A percentile compares a stretch with the other conserved stretches of the same genome.
phyloP scores from a whole-genome alignment of 805 yeast genomes.

The Wickerhamomyces ciferrii region DNA sequence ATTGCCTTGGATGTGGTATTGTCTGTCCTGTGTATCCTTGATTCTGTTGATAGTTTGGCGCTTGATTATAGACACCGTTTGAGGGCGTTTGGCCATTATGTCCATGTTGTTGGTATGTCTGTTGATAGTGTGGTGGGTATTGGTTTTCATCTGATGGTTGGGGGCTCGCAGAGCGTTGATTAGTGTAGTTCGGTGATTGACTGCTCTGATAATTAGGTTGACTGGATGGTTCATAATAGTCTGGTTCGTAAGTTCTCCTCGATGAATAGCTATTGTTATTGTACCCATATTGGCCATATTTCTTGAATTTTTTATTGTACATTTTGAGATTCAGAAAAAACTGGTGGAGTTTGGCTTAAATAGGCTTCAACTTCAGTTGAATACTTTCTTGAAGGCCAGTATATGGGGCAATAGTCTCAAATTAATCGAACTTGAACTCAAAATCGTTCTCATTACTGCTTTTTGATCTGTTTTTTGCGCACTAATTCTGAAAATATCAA shows the following conservation, averaged over 20 bases:
- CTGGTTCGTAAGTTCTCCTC: background rate
- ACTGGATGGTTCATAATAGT: background rate
- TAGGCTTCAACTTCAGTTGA: too few species aligned
- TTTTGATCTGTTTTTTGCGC: too few species aligned
- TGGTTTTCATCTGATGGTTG: too few species aligned
- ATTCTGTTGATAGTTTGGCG: background rate
- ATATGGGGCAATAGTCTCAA: too few species aligned
- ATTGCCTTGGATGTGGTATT: background rate
- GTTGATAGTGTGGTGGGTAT: background rate
- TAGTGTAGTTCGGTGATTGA: background rate
- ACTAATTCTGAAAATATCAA: too few species aligned
- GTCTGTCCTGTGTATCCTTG: background rate
- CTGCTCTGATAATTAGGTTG: background rate
- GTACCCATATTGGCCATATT: background rate
- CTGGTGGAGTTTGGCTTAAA: too few species aligned
- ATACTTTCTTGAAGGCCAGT: too few species aligned
- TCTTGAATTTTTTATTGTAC: background rate
- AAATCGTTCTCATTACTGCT: too few species aligned
- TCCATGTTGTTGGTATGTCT: background rate
- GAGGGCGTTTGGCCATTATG: too few species aligned
- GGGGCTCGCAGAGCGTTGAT: too few species aligned
- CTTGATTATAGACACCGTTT: background rate
- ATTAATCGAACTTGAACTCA: too few species aligned
- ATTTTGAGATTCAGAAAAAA: background rate
- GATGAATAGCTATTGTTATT: background rate